Evolutionary conservation across 371 early-diverging fungal genomes (phyloP), one percentile per base, ranked within the genome.

Genomic region (Mucor velutinosus): DNA sequence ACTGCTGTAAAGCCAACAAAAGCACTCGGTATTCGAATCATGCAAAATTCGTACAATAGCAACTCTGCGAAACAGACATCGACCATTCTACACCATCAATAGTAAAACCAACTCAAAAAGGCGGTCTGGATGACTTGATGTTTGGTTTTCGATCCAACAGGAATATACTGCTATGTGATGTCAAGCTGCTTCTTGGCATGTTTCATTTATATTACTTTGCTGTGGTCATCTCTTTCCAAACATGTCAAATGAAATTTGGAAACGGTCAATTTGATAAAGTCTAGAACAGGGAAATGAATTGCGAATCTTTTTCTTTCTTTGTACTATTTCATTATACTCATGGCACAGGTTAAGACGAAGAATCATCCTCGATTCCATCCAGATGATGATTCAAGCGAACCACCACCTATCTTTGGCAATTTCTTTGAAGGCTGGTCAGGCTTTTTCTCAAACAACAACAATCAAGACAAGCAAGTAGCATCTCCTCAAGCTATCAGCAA

Each of bases 401-500:
- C 65, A 29, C 72, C 77, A 14, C 65, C 68, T 10, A 35, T 74
- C 14, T 45, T 77, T 41, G 64, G 62, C 23, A 66, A 59, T 23
- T 66, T 71, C 33, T 71, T 77, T 37, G 69, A 72, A 69, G 77
- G 77, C 4, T 77, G 77, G 77, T 43, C 74, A 21, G 29, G 35
- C 7, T 67, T 67, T 19, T 53, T 51, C 27, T 53, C 43, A 23
- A 45, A 33, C 15, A 19, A 21, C 7, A 4, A 33, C 33, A 4
- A n/a, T n/a, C 5, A 7, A 27, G 43, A 15, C 27, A 37, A 27
- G 10, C 21, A 23, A 25, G 11, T 8, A 11, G n/a, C 14, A 29
- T 33, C 58, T 2, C 30, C 33, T 14, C 58, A 17, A 25, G 12
- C 8, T 12, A 29, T 32, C 5, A 33, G 17, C 2, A 17, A 27